Evolutionary conservation across 305 asterid species (phyloP), one percentile per base, ranked within the genome.

Genomic region (Fraxinus xanthoxyloides): DNA sequence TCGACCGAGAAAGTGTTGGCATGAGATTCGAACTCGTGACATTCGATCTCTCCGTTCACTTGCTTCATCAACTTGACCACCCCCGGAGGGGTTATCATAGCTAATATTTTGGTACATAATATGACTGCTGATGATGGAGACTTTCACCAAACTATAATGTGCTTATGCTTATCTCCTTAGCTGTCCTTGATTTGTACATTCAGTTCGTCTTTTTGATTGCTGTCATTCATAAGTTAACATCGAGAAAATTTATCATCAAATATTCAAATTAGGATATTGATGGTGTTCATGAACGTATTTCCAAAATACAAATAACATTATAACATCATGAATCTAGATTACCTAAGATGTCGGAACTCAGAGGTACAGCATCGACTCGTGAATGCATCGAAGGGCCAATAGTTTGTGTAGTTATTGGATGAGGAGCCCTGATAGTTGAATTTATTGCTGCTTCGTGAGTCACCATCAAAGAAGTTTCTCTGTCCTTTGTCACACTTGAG

Each of bases 101-200:
- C 48, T 77, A 75, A 63, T 7, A 76, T 75, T 69, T 63, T 61
- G 80, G 54, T 70, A 74, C 30, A 67, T 73, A 30, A 61, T 21
- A 78, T 74, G 87, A 86, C 34, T 56, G 81, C 76, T 46, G 35
- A 40, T 75, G 89, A 86, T 59, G 82, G 76, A 51, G 87, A 87
- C 87, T 46, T 48, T 30, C 82, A 82, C 89, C 86, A 77, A 85
- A 83, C 86, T 17, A 46, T 24, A 24, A 63, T 40, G 28, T 69
- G 80, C 28, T 76, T 75, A 36, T 69, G 80, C 34, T 74, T 77
- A 77, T 81, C 86, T 5, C 79, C 73, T 73, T 28, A 38, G 43
- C 28, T 56, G 21, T 59, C 75, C 26, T 63, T 63, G 32, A 63
- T 24, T 63, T 63, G 72, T 63, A 63, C 32, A 24, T 63, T 63